A percentile compares a stretch with the other conserved stretches of the same genome.
These are phyloP conservation scores for Fusarium chlamydosporum DNA, from an alignment of 2,329 filamentous ascomycete species.

Conservation along the genomic window DNA sequence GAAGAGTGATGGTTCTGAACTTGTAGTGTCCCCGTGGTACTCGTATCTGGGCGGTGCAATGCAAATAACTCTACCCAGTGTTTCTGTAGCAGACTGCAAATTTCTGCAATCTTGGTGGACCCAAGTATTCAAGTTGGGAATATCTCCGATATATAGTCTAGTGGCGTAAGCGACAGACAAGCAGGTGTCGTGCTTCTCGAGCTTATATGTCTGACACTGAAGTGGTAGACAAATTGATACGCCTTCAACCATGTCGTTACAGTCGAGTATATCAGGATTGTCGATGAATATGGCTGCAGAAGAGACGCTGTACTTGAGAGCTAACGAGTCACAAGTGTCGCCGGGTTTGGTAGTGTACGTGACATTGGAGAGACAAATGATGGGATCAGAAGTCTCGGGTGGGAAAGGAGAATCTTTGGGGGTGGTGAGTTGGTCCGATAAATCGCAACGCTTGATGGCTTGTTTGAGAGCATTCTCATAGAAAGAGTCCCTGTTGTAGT, in stretches of 20 bases:
- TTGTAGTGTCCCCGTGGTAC: not conserved
- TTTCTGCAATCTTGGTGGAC: not conserved
- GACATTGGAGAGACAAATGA: constrained; percentile 20
- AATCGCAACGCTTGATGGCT: constrained; percentile 7
- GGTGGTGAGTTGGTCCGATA: constrained; percentile 4
- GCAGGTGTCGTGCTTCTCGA: not conserved
- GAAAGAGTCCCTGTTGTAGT: constrained; percentile 18
- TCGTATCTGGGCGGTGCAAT: not conserved
- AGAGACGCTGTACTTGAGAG: constrained; percentile 32
- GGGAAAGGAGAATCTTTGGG: constrained; percentile 17
- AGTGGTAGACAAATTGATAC: constrained; percentile 26
- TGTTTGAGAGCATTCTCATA: constrained; percentile 23
- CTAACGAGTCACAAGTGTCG: constrained; percentile 32
- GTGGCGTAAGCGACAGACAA: not conserved
- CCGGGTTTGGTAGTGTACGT: constrained; percentile 14
- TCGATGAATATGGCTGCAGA: constrained; percentile 27
- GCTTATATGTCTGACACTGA: constrained; percentile 23
- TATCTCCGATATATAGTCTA: not conserved
- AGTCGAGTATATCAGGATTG: constrained; percentile 27
- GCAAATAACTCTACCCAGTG: constrained; percentile 10
- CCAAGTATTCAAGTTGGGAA: constrained; percentile 1
- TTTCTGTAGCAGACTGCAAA: not conserved
- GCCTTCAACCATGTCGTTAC: constrained; percentile 10
- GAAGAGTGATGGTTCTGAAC: not conserved
- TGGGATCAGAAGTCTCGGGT: not conserved